These are phyloP conservation scores for Phytophthora sp. DNA, from an alignment of 352 stramenopile genomes.

Conservation along the genomic window DNA sequence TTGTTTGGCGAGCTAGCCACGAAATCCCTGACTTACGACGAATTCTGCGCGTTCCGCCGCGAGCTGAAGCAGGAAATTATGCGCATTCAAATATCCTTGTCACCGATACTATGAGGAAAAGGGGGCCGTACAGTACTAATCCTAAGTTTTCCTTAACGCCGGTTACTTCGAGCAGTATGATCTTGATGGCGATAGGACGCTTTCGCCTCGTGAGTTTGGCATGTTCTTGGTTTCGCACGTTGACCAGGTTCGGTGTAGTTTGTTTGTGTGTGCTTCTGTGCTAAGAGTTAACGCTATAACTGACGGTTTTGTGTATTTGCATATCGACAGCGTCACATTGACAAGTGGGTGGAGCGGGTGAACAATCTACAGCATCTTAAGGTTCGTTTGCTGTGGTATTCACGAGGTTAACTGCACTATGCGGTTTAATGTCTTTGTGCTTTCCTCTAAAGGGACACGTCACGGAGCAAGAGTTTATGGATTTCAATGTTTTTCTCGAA, in stretches of 20 bases:
- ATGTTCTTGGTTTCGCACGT: constrained; percentile 90
- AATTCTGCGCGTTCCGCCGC: constrained; percentile 77
- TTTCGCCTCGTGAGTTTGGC: constrained; percentile 84
- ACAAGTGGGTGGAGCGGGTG: constrained; percentile 83
- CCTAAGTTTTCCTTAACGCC: constrained; percentile 49
- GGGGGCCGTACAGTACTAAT: neutral
- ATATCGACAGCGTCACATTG: constrained; percentile 48
- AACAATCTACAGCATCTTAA: constrained; percentile 63
- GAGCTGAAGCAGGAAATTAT: constrained; percentile 85
- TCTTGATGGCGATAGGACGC: constrained; percentile 76
- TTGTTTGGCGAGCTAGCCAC: constrained; percentile 84
- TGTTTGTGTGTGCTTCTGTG: neutral
- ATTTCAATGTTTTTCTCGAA: constrained; percentile 85
- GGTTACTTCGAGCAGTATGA: constrained; percentile 92
- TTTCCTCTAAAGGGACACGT: constrained; percentile 54
- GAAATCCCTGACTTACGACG: constrained; percentile 82
- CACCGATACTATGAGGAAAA: constrained; percentile 3
- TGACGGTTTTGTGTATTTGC: neutral
- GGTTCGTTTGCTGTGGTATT: constrained; percentile 33
- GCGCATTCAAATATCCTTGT: constrained; percentile 91
- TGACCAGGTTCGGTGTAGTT: constrained; percentile 57
- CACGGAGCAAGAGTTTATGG: constrained; percentile 83
- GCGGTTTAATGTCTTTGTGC: neutral
- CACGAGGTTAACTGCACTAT: neutral
- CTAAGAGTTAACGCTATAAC: neutral